Conservation (phyloP, 1,139 yeast genomes). For the Yamadazyma oceani region DNA sequence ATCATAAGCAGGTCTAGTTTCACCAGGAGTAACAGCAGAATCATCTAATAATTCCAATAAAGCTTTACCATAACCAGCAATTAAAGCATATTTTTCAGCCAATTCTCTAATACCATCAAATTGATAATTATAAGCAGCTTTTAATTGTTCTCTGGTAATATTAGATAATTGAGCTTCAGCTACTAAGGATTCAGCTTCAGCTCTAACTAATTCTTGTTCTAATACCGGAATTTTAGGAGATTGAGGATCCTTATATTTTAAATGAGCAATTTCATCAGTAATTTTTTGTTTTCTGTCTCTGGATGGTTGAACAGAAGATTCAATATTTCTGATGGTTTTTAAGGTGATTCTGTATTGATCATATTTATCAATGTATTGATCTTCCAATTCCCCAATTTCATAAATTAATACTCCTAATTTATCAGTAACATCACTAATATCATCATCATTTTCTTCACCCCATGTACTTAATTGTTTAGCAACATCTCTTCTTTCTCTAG, state of each 20-base stretch:
- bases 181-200: slow-evolving; percentile 97
- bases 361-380: slow-evolving; percentile 95
- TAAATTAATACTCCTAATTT: slow-evolving; percentile 92
- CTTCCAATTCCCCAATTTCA: slow-evolving; percentile 97
- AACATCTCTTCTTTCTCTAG: slow-evolving; percentile 93
- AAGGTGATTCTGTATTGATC: slow-evolving; percentile 96
- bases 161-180: slow-evolving; percentile 99
- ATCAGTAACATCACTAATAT: slow-evolving; percentile 95
- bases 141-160: slow-evolving; percentile 95
- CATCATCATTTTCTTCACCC: slow-evolving; percentile 99
- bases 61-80: slow-evolving; percentile 99
- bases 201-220: slow-evolving; percentile 98
- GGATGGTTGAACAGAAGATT: slow-evolving; percentile 96
- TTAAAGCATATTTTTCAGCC: slow-evolving; percentile 92
- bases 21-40: slow-evolving; percentile 98
- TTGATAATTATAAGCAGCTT: slow-evolving; percentile 96
- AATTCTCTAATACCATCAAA: slow-evolving; percentile 96
- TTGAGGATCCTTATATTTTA: slow-evolving; percentile 97
- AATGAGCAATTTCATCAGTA: slow-evolving; percentile 95
- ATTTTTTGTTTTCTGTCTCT: slow-evolving; percentile 97
- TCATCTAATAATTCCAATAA: slow-evolving; percentile 93
- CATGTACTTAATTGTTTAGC: slow-evolving; percentile 94
- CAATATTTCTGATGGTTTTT: slow-evolving; percentile 93
- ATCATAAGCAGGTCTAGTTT: slow-evolving; percentile 96
- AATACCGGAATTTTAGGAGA: slow-evolving; percentile 92